Evolutionary conservation across 75 land plant species (phyloP), one percentile per base, ranked within the genome.

Genomic region (Cupressus sempervirens): DNA sequence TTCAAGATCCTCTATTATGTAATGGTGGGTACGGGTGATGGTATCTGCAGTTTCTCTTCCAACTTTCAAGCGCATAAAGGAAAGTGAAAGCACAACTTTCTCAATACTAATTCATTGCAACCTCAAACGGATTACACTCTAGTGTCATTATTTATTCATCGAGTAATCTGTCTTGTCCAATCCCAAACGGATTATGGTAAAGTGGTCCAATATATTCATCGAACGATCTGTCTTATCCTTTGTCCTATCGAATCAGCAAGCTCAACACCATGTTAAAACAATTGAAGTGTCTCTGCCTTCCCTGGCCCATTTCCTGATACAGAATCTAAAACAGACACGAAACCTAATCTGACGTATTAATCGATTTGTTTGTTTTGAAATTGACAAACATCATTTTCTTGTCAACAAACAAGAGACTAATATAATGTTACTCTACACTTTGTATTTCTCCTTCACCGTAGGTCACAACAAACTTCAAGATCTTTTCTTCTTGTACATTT

Each of bases 151-250:
- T 41, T 9, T 46, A 41, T 40, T 77, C 11, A 77, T 77, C 45
- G 23, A 77, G 43, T 43, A 43, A 41, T 77, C 18, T 77, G 45
- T 77, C 80, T 77, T 43, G 43, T 43, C 74, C 48, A 41, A 6
- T 2, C n/a, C 10, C 45, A 77, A 43, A 41, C 29, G 46, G 81
- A 43, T 41, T 20, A 50, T 50, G 12, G 12, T 11, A 0, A 76
- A 76, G 79, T 35, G 40, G 4, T 16, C 18, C 20, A 4, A 38
- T 14, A 26, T 76, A 50, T 35, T 76, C 41, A 76, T 38, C 40
- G 36, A 76, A 76, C 18, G 18, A 16, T 76, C 40, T 76, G 38
- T 76, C 79, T 76, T 38, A 20, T 77, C 46, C 81, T 77, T 77
- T 77, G 46, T 43, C 50, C 30, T 0, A 26, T 77, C 23, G n/a